phyloP scores from a whole-genome alignment of 495 filamentous ascomycete species.

The Tuber brumale region DNA sequence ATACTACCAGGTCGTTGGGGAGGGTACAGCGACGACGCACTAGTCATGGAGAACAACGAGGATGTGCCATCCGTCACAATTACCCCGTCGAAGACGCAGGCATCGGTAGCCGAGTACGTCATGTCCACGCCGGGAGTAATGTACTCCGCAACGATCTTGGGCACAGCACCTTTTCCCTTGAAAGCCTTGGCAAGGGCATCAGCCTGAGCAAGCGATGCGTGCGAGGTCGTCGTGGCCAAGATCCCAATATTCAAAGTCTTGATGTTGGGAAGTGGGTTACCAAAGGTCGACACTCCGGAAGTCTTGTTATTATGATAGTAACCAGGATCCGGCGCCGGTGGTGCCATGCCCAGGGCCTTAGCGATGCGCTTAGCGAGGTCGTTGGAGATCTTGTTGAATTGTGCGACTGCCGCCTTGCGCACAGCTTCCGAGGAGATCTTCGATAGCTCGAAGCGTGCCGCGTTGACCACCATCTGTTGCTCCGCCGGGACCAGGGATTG shows the following conservation, averaged over 20 bases:
- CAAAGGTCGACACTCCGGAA: constrained; percentile 55
- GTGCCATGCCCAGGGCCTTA: constrained; percentile 53
- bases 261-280: constrained; percentile 52
- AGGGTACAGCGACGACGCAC: constrained; percentile 53
- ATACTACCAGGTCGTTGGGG: constrained; percentile 60
- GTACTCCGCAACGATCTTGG: constrained; percentile 58
- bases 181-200: constrained; percentile 48
- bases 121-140: constrained; percentile 54
- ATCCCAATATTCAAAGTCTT: constrained; percentile 63
- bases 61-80: constrained; percentile 56
- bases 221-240: constrained; percentile 49
- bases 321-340: constrained; percentile 54
- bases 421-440: constrained; percentile 54
- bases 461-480: constrained; percentile 72
- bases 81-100: constrained; percentile 65
- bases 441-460: constrained; percentile 65
- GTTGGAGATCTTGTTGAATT: constrained; percentile 66
- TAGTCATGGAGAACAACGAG: constrained; percentile 47
- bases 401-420: constrained; percentile 57
- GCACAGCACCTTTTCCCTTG: constrained; percentile 48
- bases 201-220: constrained; percentile 47
- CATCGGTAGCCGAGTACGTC: constrained; percentile 66
- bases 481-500: constrained; percentile 65
- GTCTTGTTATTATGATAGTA: constrained; percentile 71
- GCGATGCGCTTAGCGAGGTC: constrained; percentile 64